These are phyloP conservation scores for Russula ochroleuca DNA, from an alignment of 768 basidiomycete species.

Conservation along the genomic window DNA sequence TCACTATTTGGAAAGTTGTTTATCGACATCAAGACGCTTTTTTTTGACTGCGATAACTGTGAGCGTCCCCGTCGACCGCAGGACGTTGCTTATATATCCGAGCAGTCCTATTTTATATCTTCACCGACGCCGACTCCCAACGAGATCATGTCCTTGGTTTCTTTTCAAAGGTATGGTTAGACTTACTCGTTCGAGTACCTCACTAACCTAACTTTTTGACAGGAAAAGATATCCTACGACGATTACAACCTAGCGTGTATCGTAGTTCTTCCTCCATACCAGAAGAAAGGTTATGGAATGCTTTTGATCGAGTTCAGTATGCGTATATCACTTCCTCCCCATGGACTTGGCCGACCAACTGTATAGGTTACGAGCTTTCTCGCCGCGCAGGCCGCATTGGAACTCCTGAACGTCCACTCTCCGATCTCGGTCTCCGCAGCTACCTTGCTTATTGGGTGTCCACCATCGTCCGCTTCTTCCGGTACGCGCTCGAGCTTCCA, in stretches of 20 bases:
- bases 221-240: slow-evolving; percentile 95
- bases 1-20: slow-evolving; percentile 97
- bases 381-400: slow-evolving; percentile 73
- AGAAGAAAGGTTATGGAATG: slow-evolving; percentile 86
- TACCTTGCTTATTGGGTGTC: slow-evolving; percentile 89
- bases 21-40: slow-evolving; percentile 95
- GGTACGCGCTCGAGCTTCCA: slow-evolving; percentile 40
- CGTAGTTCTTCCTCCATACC: slow-evolving; percentile 90
- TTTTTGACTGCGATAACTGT: slow-evolving; percentile 89
- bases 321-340: slow-evolving; percentile 30
- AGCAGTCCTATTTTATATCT: slow-evolving; percentile 84
- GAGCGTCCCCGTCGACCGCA: slow-evolving; percentile 30
- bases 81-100: slow-evolving; percentile 5
- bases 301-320: slow-evolving; percentile 97
- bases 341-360: not conserved
- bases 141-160: slow-evolving; percentile 78
- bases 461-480: slow-evolving; percentile 77
- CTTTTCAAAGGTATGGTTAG: slow-evolving; percentile 55
- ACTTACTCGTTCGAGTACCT: not conserved
- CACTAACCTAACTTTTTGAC: slow-evolving; percentile 3
- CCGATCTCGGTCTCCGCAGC: slow-evolving; percentile 85
- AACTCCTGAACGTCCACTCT: slow-evolving; percentile 92
- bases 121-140: slow-evolving; percentile 78
- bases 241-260: slow-evolving; percentile 98
- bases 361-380: slow-evolving; percentile 86